A percentile compares a stretch with the other conserved stretches of the same genome.
phyloP scores from a whole-genome alignment of 2,329 filamentous ascomycete species.

The Cladophialophora carrionii region DNA sequence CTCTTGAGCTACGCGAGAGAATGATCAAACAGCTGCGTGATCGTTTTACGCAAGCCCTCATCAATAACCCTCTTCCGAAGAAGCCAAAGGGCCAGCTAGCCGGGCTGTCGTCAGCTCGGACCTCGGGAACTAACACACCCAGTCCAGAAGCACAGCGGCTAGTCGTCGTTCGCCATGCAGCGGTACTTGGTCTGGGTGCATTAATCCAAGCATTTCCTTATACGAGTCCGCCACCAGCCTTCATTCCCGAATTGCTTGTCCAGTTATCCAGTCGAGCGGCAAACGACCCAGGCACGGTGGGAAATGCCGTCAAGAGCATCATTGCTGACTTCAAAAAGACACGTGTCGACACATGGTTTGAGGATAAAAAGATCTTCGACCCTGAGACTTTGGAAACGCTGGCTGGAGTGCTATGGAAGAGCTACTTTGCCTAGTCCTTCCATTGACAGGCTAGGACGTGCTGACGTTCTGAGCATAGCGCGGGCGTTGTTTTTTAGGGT shows the following conservation, averaged over 20 bases:
- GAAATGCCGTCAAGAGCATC: conserved; percentile 92
- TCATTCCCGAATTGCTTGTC: conserved; percentile 92
- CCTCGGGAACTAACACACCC: conserved; percentile 53
- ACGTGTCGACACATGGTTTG: conserved; percentile 95
- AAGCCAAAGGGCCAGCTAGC: conserved; percentile 46
- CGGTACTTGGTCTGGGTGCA: conserved; percentile 86
- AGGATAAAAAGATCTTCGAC: conserved; percentile 76
- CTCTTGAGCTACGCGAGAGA: conserved; percentile 73
- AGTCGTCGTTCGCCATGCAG: conserved; percentile 81
- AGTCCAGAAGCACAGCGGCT: conserved; percentile 67
- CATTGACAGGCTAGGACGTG: neutral
- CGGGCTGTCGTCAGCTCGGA: conserved; percentile 45
- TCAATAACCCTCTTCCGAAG: conserved; percentile 85
- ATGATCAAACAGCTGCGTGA: conserved; percentile 75
- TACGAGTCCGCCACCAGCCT: conserved; percentile 83
- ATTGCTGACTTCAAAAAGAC: conserved; percentile 99
- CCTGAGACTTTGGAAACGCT: conserved; percentile 91
- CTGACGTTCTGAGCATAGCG: conserved; percentile 22
- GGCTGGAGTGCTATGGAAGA: conserved; percentile 98
- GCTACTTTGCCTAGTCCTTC: conserved; percentile 78
- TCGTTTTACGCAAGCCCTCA: conserved; percentile 77
- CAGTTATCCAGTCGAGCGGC: conserved; percentile 82
- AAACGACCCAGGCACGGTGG: conserved; percentile 86
- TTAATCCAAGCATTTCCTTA: conserved; percentile 97
- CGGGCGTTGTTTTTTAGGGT: conserved; percentile 13